A percentile compares a stretch with the other conserved stretches of the same genome.
These are phyloP conservation scores for Microbotryum intermedium DNA, from an alignment of 1,284 basidiomycete species.

Conservation along the genomic window DNA sequence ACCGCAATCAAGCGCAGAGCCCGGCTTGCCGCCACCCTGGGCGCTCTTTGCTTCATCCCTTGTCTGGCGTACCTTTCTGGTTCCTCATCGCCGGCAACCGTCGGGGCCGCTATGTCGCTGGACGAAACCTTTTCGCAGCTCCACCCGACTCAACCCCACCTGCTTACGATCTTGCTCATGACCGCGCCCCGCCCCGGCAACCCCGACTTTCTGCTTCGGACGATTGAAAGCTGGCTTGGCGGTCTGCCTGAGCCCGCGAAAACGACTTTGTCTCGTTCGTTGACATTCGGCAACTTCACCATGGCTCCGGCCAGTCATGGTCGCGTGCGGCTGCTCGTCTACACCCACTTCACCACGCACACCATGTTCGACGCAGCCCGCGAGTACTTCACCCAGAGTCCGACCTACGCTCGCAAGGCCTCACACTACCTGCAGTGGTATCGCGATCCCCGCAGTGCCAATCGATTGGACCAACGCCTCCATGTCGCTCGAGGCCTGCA, in stretches of 20 bases:
- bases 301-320: no score
- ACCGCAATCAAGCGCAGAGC: neutral
- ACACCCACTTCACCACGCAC: conserved; percentile 21
- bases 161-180: conserved; percentile 25
- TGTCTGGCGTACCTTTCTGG: neutral
- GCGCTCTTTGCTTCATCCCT: neutral
- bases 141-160: conserved; percentile 2
- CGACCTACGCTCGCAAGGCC: conserved; percentile 6
- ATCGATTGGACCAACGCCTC: conserved; percentile 21
- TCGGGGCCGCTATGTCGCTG: neutral
- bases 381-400: neutral
- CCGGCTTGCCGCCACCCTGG: neutral
- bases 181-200: conserved; percentile 23
- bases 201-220: conserved; percentile 21
- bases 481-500: conserved; percentile 21
- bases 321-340: conserved; percentile 20
- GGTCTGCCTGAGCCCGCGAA: conserved; percentile 7
- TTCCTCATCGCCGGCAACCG: no score
- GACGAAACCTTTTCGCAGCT: conserved; percentile 8
- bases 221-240: conserved; percentile 18
- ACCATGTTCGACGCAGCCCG: conserved; percentile 12
- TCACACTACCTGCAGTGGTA: conserved; percentile 17
- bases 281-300: neutral
- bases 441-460: conserved; percentile 12
- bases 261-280: neutral